A percentile compares a stretch with the other conserved stretches of the same genome.
Evolutionary conservation across 805 yeast species (phyloP).

Genomic region (Candida schatavii): DNA sequence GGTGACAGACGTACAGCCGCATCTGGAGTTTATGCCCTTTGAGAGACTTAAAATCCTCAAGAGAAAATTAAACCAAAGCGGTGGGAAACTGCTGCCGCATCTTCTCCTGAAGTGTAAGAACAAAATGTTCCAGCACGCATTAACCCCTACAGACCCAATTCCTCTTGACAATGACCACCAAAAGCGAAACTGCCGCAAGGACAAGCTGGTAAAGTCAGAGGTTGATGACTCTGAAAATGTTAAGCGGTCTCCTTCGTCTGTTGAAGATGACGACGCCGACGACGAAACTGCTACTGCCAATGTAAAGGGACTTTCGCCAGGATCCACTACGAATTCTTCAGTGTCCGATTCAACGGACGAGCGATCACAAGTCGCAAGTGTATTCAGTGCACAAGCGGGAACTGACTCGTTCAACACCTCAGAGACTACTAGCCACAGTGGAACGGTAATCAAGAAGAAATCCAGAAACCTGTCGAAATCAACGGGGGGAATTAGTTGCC

Average conservation of each 20-base stretch:
- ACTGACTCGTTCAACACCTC: background rate
- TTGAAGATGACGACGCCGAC: no score
- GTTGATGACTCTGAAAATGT: no score
- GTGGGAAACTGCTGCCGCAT: constrained; percentile 1
- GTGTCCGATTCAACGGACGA: background rate
- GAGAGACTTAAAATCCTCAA: constrained; percentile 25
- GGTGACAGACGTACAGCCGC: no score
- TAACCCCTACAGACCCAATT: constrained; percentile 19
- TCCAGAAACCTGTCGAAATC: no score
- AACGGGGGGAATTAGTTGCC: no score
- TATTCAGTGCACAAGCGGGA: background rate
- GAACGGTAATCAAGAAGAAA: background rate
- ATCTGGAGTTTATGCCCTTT: constrained; percentile 19
- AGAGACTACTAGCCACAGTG: background rate
- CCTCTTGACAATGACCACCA: constrained; percentile 11
- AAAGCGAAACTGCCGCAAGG: no score
- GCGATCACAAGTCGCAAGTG: background rate
- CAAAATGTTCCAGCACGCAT: constrained; percentile 16
- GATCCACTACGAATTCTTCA: background rate
- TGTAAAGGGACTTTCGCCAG: background rate
- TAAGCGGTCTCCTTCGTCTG: no score
- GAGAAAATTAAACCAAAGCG: constrained; percentile 13
- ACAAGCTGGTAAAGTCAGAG: no score
- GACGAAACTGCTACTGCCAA: no score
- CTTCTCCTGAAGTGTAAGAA: constrained; percentile 6